These are phyloP conservation scores for Rutstroemia sp. DNA, from an alignment of 2,329 filamentous ascomycete species.

Conservation along the genomic window DNA sequence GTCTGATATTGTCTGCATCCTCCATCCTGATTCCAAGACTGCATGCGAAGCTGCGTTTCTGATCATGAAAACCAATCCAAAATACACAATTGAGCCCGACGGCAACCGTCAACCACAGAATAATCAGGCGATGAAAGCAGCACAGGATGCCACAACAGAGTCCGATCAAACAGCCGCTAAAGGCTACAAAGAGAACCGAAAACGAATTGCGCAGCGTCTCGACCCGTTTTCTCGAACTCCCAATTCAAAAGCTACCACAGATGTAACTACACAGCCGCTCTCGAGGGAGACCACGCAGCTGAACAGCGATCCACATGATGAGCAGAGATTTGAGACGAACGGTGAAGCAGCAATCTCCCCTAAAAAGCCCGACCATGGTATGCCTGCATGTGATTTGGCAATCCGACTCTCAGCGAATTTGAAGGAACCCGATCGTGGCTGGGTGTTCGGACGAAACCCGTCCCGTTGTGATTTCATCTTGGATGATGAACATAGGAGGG, in stretches of 20 bases:
- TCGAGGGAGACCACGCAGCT: no score
- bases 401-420: slow-evolving; percentile 69
- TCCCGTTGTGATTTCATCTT: slow-evolving; percentile 65
- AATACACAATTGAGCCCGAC: slow-evolving; percentile 54
- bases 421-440: slow-evolving; percentile 64
- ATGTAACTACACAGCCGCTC: no score
- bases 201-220: no score
- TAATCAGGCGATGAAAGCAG: no score
- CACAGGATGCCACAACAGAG: no score
- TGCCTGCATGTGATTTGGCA: slow-evolving; percentile 54
- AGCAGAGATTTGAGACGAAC: not conserved
- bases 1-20: slow-evolving; percentile 80
- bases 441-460: slow-evolving; percentile 76
- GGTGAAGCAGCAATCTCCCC: slow-evolving; percentile 16
- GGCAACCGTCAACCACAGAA: slow-evolving; percentile 22
- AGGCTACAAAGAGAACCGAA: no score
- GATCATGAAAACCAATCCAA: slow-evolving; percentile 43
- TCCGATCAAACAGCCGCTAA: no score
- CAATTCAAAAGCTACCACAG: no score
- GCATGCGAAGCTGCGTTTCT: slow-evolving; percentile 58
- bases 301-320: no score
- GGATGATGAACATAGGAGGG: slow-evolving; percentile 62
- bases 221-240: no score
- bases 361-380: slow-evolving; percentile 14
- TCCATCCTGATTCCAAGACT: slow-evolving; percentile 69